phyloP scores from a whole-genome alignment of 169 alveolate genomes.

The Cryptosporidium meleagridis region DNA sequence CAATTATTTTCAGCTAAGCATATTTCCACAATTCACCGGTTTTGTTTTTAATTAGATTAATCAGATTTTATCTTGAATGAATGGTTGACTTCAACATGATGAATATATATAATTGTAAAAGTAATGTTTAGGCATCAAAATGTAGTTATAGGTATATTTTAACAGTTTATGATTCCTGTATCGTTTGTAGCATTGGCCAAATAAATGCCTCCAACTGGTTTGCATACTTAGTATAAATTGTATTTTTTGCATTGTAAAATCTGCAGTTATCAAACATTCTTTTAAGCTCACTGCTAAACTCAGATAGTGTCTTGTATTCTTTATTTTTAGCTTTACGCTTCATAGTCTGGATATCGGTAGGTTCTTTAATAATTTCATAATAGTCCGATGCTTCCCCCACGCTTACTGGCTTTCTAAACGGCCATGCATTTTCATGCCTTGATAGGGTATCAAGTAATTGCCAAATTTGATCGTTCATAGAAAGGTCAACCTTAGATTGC shows the following conservation, averaged over 20 bases:
- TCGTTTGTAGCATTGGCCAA: conserved; percentile 85
- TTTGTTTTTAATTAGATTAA: background rate
- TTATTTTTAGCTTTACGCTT: conserved; percentile 87
- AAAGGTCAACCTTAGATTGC: conserved; percentile 69
- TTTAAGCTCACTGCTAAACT: conserved; percentile 93
- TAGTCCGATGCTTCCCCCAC: conserved; percentile 96
- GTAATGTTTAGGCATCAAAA: background rate
- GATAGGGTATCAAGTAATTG: conserved; percentile 83
- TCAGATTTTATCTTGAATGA: background rate
- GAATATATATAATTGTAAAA: background rate
- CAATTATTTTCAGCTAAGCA: background rate
- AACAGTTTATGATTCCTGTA: conserved; percentile 25
- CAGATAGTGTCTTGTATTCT: conserved; percentile 89
- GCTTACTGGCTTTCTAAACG: conserved; percentile 96
- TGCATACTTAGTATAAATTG: conserved; percentile 96
- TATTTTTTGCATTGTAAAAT: conserved; percentile 92
- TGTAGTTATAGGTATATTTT: background rate
- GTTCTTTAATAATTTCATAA: conserved; percentile 94
- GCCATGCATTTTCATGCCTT: conserved; percentile 92
- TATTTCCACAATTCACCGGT: background rate
- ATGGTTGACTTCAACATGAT: background rate
- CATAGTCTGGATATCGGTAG: conserved; percentile 96
- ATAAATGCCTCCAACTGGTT: conserved; percentile 92
- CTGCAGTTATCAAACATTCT: conserved; percentile 96
- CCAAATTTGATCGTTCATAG: conserved; percentile 86